Base-by-base conservation (phyloP, 2,329 filamentous ascomycete species). In the Trichoderma afroharzianum region DNA sequence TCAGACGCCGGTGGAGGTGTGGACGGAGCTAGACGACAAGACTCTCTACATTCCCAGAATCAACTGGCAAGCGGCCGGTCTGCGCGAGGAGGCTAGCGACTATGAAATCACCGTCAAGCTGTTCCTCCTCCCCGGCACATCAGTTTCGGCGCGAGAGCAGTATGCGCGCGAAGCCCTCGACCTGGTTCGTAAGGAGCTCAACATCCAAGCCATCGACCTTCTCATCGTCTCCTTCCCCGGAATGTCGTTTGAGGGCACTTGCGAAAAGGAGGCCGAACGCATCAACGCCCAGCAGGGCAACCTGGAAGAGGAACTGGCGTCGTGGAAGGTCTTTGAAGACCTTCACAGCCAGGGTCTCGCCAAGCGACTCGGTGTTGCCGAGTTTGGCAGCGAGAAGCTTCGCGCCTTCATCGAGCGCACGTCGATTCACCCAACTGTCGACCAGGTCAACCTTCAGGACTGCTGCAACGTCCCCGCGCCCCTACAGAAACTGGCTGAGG, bases 81-180 rank as follows among this genome's bases (percentile, higher is more conserved):
- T 99, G 59, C 86, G 89, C 36, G 96, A 99, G 79, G 94, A 97
- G 76, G 86, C 92, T 30, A 86, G 88, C 72, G 91, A 94, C 76
- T 99, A 99, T 84, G 94, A 98, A 79, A 94, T 98, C 78, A 98
- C 95, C 0, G 91, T 96, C 73, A 99, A 99, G 83, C 83, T 99
- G 26, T 99, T 99, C 85, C 97, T 96, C 81, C 87, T 98, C 32
- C 92, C 94, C 1, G 88, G 88, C 21, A 88, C 93, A 68, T 86
- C 91, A 11, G 83, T 88, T 2, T 85, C 86, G 21, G 83, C 90
- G 74, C 89, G 95, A 72, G 88, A 88, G 75, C 84, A 85, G 69
- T 91, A 97, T 79, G 92, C 93, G 9, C 83, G 87, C 70, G 92
- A 97, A 78, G 95, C 96, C 1, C 86, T 99, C 75, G 85, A 89